These are phyloP conservation scores for Physcomitrellopsis africana DNA, from an alignment of 225 moss, liverwort and hornwort species.

Conservation along the genomic window DNA sequence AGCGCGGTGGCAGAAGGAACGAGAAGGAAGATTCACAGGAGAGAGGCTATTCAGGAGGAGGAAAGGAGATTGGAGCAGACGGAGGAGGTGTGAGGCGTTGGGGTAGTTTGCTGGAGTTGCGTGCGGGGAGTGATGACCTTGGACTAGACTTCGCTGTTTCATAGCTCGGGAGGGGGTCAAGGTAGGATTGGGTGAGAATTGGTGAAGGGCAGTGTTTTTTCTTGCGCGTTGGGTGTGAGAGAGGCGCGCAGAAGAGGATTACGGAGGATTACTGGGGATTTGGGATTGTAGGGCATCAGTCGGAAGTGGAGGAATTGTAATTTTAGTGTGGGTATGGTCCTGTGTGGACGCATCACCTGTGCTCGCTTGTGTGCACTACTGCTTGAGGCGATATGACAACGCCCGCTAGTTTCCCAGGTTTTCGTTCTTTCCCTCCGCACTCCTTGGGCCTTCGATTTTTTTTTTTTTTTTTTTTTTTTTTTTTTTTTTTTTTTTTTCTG, in stretches of 20 bases:
- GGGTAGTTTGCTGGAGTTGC: no score
- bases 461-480: neutral
- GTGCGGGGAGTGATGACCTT: neutral
- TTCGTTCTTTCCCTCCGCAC: neutral
- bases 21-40: neutral
- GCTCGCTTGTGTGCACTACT: slow-evolving; percentile 35
- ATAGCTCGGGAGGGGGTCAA: neutral
- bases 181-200: neutral
- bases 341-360: slow-evolving; percentile 37
- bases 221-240: neutral
- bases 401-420: slow-evolving; percentile 55
- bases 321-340: slow-evolving; percentile 49
- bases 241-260: neutral
- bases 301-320: slow-evolving; percentile 12
- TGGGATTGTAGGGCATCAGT: slow-evolving; percentile 31
- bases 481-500: neutral
- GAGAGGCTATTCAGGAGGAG: neutral
- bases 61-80: neutral
- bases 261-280: neutral
- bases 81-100: neutral
- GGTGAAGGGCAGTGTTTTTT: neutral
- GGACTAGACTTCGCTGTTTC: neutral
- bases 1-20: neutral
- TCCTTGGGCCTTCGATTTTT: neutral
- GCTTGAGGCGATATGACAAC: slow-evolving; percentile 34